Base-by-base conservation (phyloP, 345 rosid species). In the Capsella bursapastoris region DNA sequence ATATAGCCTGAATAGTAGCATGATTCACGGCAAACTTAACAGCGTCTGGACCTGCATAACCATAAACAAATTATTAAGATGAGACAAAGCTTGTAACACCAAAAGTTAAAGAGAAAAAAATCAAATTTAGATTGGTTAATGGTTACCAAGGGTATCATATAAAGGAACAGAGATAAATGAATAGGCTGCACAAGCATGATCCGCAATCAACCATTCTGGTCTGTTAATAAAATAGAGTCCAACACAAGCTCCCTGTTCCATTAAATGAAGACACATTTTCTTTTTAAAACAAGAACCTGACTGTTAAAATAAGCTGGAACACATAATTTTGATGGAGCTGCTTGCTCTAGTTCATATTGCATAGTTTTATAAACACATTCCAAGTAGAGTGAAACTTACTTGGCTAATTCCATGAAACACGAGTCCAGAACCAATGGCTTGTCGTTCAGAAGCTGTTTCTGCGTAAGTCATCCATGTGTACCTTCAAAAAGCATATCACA, bases 171-270 rank as follows among this genome's bases (percentile, higher is more conserved):
- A 89, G 68, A 89, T 75, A 41, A 82, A 89, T n/a, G 98, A 90
- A 82, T 91, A 93, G 53, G 98, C 97, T 37, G 96, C 82, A 77
- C 96, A 93, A 55, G 98, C 98, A 85, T 93, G 94, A 84, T 93
- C 97, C 61, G 87, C 94, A 56, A 91, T 82, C 78, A 89, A 14
- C 98, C 98, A 93, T 82, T 93, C 98, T 51, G 97, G 94, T 81
- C 94, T 82, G 70, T 89, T 93, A 48, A 93, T 75, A 74, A 89
- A 91, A 72, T 73, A 91, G 64, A 88, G 81, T 66, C 98, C 97
- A 71, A 91, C 29, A 25, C 88, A 66, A 57, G 84, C 86, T 76
- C 98, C 95, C 98, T 93, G 85, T 70, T 68, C 47, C 65, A 83
- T 27, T 40, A 71, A 31, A 72, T 5, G 53, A 59, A 40, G 78